These are phyloP conservation scores for Cladophialophora chaetospira DNA, from an alignment of 2,329 filamentous ascomycete genomes.

Conservation along the genomic window DNA sequence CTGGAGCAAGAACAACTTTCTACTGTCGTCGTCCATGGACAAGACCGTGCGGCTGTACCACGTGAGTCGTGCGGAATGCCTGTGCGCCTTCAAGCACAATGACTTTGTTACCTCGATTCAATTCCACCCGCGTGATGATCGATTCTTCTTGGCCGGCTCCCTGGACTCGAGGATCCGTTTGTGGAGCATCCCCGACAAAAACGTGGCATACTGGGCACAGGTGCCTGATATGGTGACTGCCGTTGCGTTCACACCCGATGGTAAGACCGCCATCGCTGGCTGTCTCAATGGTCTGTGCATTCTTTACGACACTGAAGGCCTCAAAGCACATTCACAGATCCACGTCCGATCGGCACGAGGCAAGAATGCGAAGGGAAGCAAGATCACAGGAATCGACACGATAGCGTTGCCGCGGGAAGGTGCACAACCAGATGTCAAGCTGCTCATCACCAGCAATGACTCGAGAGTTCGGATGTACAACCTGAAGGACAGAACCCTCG, in stretches of 20 bases:
- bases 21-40: slow-evolving; percentile 96
- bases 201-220: slow-evolving; percentile 78
- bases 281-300: slow-evolving; percentile 81
- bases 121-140: slow-evolving; percentile 92
- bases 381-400: slow-evolving; percentile 91
- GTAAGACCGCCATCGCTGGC: slow-evolving; percentile 84
- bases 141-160: slow-evolving; percentile 93
- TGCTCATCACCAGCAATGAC: slow-evolving; percentile 93
- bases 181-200: slow-evolving; percentile 97
- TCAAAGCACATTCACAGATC: slow-evolving; percentile 81
- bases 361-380: slow-evolving; percentile 93
- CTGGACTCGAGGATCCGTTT: slow-evolving; percentile 83
- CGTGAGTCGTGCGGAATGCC: slow-evolving; percentile 76
- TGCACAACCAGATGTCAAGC: slow-evolving; percentile 69
- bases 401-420: slow-evolving; percentile 61
- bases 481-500: slow-evolving; percentile 77
- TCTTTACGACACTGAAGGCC: slow-evolving; percentile 89
- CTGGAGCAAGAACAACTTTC: slow-evolving; percentile 98
- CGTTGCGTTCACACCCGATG: slow-evolving; percentile 90
- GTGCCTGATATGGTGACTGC: slow-evolving; percentile 89
- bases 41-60: slow-evolving; percentile 97
- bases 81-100: slow-evolving; percentile 91
- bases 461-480: slow-evolving; percentile 89
- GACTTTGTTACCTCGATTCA: slow-evolving; percentile 94
- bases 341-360: slow-evolving; percentile 91